Base-by-base conservation (phyloP, 805 yeast species). In the Zygosaccharomyces bisporus region DNA sequence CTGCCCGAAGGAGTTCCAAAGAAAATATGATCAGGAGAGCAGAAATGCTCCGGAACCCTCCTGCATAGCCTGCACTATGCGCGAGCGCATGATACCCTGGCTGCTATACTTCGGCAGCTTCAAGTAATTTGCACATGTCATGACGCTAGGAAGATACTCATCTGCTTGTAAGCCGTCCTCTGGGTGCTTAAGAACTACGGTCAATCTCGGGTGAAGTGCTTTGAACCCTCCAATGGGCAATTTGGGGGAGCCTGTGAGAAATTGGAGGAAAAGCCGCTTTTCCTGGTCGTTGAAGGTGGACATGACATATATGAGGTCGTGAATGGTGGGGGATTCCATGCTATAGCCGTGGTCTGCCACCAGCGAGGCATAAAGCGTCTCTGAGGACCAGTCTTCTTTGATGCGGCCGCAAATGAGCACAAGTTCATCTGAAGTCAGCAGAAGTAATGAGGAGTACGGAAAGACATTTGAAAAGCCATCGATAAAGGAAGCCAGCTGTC, bases 51-150 rank as follows among this genome's bases (percentile, higher is more conserved):
- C 91, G 1, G 90, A 83, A 19, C 99, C 99, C 54, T 91, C 97
- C 4, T 71, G 72, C 57, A 89, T 78, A 0, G 98, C 97, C 47
- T 78, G 83, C 9, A 65, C 40, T 6, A 93, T 65, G 41, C 84
- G 71, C 24, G 70, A 60, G 39, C 63, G 69, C 82, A 93, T 74
- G 1, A 86, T 64, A 13, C 72, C 80, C 46, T 73, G 75, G 27
- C 76, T 68, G 3, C 87, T 75, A 60, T 91, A 93, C 50, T 84
- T 77, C 4, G 99, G 98, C 16, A 93, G 68, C 62, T 91, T 91
- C 53, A 91, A 72, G 60, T 91, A 93, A 61, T 91, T 91, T 3
- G 95, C 97, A 70, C 99, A 91, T 0, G 99, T 91, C 99, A 91
- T 91, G 2, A 93, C 99, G 66, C 96, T 87, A 1, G 99, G 98